Percentiles rank a stretch among this genome's conserved stretches.
phyloP scores from a whole-genome alignment of 2,329 filamentous ascomycete species.

The Keithomyces neogunnii region DNA sequence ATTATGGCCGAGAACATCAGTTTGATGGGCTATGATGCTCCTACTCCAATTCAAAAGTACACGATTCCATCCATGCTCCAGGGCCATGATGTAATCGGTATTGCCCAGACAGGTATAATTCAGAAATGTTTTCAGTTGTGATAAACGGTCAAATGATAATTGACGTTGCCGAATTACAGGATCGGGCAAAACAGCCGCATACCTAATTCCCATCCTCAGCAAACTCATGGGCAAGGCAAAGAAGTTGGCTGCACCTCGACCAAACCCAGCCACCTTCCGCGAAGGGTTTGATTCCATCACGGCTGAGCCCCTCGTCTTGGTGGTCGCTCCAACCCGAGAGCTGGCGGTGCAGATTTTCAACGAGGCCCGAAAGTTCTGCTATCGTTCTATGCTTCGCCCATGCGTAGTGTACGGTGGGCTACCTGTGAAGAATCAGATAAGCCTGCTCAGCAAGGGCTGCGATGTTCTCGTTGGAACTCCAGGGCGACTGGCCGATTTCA shows the following conservation, averaged over 20 bases:
- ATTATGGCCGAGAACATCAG: conserved; percentile 70
- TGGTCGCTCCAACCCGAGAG: conserved; percentile 83
- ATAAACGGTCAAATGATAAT: neutral
- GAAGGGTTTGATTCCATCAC: conserved; percentile 41
- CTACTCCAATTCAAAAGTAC: conserved; percentile 84
- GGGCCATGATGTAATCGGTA: conserved; percentile 75
- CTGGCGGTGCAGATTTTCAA: conserved; percentile 92
- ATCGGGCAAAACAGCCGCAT: conserved; percentile 93
- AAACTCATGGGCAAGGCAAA: conserved; percentile 94
- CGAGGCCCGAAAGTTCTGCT: conserved; percentile 85
- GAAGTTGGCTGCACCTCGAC: conserved; percentile 71
- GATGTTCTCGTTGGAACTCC: conserved; percentile 85
- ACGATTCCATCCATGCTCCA: conserved; percentile 70
- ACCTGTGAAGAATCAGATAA: conserved; percentile 58
- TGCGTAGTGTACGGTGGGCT: conserved; percentile 84
- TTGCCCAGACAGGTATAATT: conserved; percentile 79
- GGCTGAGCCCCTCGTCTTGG: conserved; percentile 80
- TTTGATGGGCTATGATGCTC: conserved; percentile 59
- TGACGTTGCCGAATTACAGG: conserved; percentile 40
- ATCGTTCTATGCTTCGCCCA: conserved; percentile 88
- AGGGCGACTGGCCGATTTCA: conserved; percentile 78
- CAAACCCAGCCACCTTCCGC: conserved; percentile 51
- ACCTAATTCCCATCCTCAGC: conserved; percentile 80
- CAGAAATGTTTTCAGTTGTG: neutral
- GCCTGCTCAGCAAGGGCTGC: conserved; percentile 72